Evolutionary conservation across 192 early-diverging fungal species (phyloP).

Genomic region (Coemansia asiatica): DNA sequence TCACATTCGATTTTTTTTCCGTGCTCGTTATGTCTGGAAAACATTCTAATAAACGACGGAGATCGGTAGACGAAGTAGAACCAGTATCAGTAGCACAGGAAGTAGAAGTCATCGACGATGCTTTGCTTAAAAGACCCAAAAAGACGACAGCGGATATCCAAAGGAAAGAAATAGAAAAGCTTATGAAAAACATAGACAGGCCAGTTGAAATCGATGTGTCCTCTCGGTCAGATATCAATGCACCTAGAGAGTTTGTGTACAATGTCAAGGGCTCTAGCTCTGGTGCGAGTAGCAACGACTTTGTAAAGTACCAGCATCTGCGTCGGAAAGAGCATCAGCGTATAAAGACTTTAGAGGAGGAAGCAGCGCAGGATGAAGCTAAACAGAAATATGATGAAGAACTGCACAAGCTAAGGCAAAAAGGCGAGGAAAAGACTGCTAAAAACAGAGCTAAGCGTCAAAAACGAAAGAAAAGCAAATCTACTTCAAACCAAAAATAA

Average conservation of each 20-base stretch:
- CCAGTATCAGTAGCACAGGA: background rate
- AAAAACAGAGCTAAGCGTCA: slow-evolving; percentile 86
- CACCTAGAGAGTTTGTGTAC: slow-evolving; percentile 82
- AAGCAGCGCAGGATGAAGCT: slow-evolving; percentile 57
- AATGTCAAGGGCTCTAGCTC: slow-evolving; percentile 92
- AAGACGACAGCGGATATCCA: slow-evolving; percentile 24
- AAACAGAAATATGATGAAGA: slow-evolving; percentile 63
- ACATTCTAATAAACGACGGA: background rate
- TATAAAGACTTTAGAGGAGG: slow-evolving; percentile 72
- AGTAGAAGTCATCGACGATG: background rate
- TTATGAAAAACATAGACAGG: slow-evolving; percentile 81
- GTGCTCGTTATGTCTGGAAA: background rate
- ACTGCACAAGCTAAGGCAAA: slow-evolving; percentile 60
- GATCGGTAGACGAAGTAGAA: background rate
- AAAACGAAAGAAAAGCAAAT: slow-evolving; percentile 64
- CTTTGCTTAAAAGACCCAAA: background rate
- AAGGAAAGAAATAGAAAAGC: slow-evolving; percentile 38
- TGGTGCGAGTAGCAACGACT: slow-evolving; percentile 94
- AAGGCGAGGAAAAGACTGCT: slow-evolving; percentile 82
- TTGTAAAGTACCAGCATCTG: slow-evolving; percentile 87
- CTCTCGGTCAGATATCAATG: slow-evolving; percentile 52
- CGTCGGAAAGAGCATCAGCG: slow-evolving; percentile 84
- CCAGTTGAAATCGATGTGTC: slow-evolving; percentile 71
- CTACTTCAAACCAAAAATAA: slow-evolving; percentile 17
- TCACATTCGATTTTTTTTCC: background rate